Percentiles rank a stretch among this genome's conserved stretches.
Evolutionary conservation across 2,329 filamentous ascomycete species (phyloP).

Genomic region (Pseudovirgaria hyperparasitica): DNA sequence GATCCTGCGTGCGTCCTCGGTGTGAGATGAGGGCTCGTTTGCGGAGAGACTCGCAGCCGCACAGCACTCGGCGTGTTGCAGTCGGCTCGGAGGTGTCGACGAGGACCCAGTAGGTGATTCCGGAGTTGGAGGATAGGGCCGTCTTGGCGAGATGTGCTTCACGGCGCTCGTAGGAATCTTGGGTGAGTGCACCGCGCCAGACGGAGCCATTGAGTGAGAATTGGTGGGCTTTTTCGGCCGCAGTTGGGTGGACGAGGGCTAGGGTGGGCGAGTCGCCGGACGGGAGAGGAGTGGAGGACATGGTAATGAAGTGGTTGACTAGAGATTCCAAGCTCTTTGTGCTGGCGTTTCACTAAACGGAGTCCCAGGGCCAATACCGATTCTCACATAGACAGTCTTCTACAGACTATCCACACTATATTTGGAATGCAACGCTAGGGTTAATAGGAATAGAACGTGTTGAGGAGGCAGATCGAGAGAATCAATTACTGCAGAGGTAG

Average conservation of each 20-base stretch:
- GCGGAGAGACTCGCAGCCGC: slow-evolving; percentile 45
- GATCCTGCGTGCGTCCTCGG: slow-evolving; percentile 39
- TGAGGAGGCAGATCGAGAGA: too few species aligned
- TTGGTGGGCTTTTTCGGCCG: slow-evolving; percentile 39
- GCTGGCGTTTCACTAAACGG: too few species aligned
- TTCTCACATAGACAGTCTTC: too few species aligned
- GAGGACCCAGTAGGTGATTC: slow-evolving; percentile 47
- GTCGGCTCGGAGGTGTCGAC: slow-evolving; percentile 33
- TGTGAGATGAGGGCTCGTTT: slow-evolving; percentile 34
- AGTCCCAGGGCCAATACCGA: too few species aligned
- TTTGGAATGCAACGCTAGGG: too few species aligned
- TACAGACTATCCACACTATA: too few species aligned
- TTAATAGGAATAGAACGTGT: too few species aligned
- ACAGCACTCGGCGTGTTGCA: slow-evolving; percentile 32
- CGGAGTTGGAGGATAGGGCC: slow-evolving; percentile 40
- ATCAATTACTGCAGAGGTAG: too few species aligned
- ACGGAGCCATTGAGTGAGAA: slow-evolving; percentile 41
- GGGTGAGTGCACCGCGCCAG: slow-evolving; percentile 44
- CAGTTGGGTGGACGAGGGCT: slow-evolving; percentile 40
- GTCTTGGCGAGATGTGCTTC: slow-evolving; percentile 41
- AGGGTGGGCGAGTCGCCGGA: slow-evolving; percentile 37
- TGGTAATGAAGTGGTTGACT: background rate
- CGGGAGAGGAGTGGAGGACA: slow-evolving; percentile 27
- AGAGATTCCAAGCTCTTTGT: background rate
- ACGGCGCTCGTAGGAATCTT: slow-evolving; percentile 44